Percentiles rank a stretch among this genome's conserved stretches.
Evolutionary conservation across 2,329 filamentous ascomycete species (phyloP).

Genomic region (Talaromyces pinophilus): DNA sequence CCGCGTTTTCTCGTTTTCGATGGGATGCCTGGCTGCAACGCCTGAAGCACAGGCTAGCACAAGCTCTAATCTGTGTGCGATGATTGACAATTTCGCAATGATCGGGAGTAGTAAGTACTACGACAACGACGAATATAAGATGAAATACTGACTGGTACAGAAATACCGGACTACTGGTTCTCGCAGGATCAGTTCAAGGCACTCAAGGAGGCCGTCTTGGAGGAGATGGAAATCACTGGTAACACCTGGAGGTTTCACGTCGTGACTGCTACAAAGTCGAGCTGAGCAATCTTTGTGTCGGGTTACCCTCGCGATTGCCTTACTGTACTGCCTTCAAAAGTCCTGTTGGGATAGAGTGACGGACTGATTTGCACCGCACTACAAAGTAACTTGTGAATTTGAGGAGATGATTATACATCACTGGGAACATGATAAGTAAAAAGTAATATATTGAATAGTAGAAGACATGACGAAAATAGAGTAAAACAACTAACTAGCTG

Average conservation of each 20-base stretch:
- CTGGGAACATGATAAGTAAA: not conserved
- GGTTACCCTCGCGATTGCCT: not conserved
- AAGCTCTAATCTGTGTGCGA: not conserved
- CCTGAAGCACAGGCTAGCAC: not conserved
- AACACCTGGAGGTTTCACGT: constrained; percentile 11
- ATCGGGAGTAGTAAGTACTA: not conserved
- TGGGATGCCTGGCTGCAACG: not conserved
- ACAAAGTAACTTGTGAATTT: not conserved
- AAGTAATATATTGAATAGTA: not conserved
- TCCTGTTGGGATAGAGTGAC: not conserved
- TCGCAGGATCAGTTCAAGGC: constrained; percentile 2
- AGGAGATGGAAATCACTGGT: constrained; percentile 5
- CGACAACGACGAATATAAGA: not conserved
- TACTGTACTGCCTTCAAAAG: not conserved
- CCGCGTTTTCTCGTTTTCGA: constrained; percentile 2
- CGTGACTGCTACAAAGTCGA: not conserved
- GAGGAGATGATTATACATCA: not conserved
- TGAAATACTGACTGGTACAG: not conserved
- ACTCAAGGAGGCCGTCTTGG: constrained; percentile 3
- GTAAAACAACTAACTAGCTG: not conserved
- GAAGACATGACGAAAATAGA: not conserved
- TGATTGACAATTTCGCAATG: constrained; percentile 14
- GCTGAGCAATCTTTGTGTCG: not conserved
- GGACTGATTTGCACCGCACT: not conserved
- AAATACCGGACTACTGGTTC: constrained; percentile 1